Conservation (phyloP, 108 stramenopile species). For the Nitzschia sp. region DNA sequence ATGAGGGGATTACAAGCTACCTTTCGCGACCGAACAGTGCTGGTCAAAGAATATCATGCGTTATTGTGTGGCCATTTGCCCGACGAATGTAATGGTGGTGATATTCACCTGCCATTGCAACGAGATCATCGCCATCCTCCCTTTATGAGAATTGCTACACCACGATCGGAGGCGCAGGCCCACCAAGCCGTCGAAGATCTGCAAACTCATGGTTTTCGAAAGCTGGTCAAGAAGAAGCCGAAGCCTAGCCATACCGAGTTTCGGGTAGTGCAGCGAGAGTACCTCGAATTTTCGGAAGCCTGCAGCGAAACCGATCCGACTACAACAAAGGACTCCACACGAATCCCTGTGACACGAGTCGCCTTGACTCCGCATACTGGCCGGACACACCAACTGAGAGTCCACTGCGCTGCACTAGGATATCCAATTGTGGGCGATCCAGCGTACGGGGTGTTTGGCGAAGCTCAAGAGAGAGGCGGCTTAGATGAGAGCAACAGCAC, state of each 20-base stretch:
- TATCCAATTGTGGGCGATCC: conserved; percentile 88
- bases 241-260: conserved; percentile 77
- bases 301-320: not conserved
- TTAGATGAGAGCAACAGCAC: conserved; percentile 19
- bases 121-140: conserved; percentile 76
- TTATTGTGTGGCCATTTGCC: conserved; percentile 69
- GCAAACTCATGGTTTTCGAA: conserved; percentile 66
- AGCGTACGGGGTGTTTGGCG: conserved; percentile 75
- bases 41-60: conserved; percentile 68
- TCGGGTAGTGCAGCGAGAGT: conserved; percentile 48
- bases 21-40: conserved; percentile 65
- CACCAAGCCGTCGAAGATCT: conserved; percentile 54
- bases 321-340: not conserved
- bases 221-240: conserved; percentile 64
- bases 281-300: conserved; percentile 5
- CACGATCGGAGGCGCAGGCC: conserved; percentile 56
- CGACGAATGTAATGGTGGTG: conserved; percentile 17
- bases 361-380: conserved; percentile 64
- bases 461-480: conserved; percentile 64
- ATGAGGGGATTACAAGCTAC: conserved; percentile 55
- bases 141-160: conserved; percentile 85
- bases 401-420: conserved; percentile 85
- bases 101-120: conserved; percentile 78
- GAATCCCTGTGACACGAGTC: conserved; percentile 66
- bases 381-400: conserved; percentile 87